Conservation (phyloP, 805 yeast genomes). For the Ogataea sp. region DNA sequence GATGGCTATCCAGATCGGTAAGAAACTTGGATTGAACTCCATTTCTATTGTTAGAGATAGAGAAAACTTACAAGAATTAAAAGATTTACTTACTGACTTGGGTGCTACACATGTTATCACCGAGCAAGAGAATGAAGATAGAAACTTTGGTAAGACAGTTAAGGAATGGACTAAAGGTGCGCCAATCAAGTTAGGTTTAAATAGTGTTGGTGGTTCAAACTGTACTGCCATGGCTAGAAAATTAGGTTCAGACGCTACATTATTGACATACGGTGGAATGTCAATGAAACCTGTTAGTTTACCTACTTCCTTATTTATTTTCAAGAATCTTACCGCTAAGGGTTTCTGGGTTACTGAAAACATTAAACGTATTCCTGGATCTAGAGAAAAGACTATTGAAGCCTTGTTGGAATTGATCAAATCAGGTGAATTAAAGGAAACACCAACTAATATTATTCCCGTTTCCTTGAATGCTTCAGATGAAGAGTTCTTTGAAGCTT, state of each 20-base stretch:
- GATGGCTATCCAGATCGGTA: constrained; percentile 82
- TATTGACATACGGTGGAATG: constrained; percentile 97
- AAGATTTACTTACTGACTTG: constrained; percentile 42
- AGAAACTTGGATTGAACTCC: constrained; percentile 70
- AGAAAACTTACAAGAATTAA: constrained; percentile 57
- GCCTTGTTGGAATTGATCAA: constrained; percentile 52
- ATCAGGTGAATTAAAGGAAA: constrained; percentile 43
- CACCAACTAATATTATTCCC: constrained; percentile 35
- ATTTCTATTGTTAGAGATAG: constrained; percentile 85
- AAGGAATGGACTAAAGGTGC: constrained; percentile 43
- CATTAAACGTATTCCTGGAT: constrained; percentile 49
- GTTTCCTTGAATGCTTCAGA: constrained; percentile 29
- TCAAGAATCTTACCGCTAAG: constrained; percentile 74
- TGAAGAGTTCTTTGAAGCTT: constrained; percentile 33
- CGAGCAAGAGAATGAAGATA: constrained; percentile 72
- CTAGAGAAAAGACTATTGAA: constrained; percentile 46
- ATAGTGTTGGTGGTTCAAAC: constrained; percentile 90
- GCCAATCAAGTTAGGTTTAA: constrained; percentile 69
- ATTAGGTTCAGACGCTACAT: constrained; percentile 60
- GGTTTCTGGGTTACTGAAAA: constrained; percentile 92
- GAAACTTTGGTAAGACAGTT: constrained; percentile 54
- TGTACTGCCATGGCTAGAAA: constrained; percentile 79
- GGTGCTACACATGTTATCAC: constrained; percentile 91
- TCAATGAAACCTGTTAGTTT: constrained; percentile 89
- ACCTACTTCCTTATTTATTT: constrained; percentile 84